Evolutionary conservation across 1,284 basidiomycete species (phyloP), one percentile per base, ranked within the genome.

Genomic region (Sphaerobolus stellatus): DNA sequence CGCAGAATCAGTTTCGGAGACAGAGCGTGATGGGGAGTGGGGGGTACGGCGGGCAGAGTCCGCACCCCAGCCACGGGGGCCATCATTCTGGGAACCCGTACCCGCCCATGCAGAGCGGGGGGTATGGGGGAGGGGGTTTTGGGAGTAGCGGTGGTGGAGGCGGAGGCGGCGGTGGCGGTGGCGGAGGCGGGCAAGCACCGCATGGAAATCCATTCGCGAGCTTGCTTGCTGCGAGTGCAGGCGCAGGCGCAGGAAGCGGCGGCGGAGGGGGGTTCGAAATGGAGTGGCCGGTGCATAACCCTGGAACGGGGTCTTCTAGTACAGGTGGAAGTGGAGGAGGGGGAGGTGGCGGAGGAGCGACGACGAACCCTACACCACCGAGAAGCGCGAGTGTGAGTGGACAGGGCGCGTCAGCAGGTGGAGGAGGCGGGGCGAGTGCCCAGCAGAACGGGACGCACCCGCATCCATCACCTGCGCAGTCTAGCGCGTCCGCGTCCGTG

Each of bases 241-340:
- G 41, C 13, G 18, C 40, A 8, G 40, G 40, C 7, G 13, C 41
- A 4, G 41, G 41, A 38, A 7, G 36, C 36, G 36, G 36, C 36
- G 36, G 36, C 7, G 7, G n/a, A n/a, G n/a, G n/a, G n/a, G 33
- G 48, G 5, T 24, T 50, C 3, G 48, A 50, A 2, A 13, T 50
- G 13, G 48, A 50, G 31, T 50, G 48, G 48, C 48, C 48, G 2
- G 48, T 50, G 9, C 48, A 50, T 50, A 18, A n/a, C n/a, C n/a
- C n/a, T n/a, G n/a, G n/a, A n/a, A n/a, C n/a, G n/a, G n/a, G n/a
- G n/a, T n/a, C n/a, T n/a, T n/a, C n/a, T n/a, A n/a, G n/a, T n/a
- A n/a, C n/a, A n/a, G n/a, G 7, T 7, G 36, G 36, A 4, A 9
- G 11, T 20, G 43, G 18, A 4, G n/a, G 18, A 18, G 43, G 43